Evolutionary conservation across 805 yeast genomes (phyloP).

Genomic region (Kockiozyma suomiensis): DNA sequence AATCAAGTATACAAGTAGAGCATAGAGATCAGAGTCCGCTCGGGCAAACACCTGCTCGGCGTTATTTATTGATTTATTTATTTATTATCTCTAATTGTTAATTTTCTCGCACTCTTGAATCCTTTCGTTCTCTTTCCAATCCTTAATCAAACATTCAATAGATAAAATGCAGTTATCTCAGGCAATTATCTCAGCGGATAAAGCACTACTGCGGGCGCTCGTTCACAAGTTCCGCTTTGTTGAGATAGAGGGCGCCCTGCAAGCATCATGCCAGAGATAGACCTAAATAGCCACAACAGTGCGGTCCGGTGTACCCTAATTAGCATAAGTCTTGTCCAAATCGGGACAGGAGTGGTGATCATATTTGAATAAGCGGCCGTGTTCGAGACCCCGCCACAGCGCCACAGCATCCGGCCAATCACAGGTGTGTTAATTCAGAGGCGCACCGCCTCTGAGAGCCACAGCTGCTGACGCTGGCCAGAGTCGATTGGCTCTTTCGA

Average conservation of each 20-base stretch:
- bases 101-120: too few species aligned
- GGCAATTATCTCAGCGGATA: too few species aligned
- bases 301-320: background rate
- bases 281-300: background rate
- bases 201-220: too few species aligned
- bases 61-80: too few species aligned
- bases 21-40: too few species aligned
- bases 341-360: background rate
- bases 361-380: background rate
- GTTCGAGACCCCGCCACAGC: slow-evolving; percentile 6
- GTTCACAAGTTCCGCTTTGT: too few species aligned
- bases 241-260: too few species aligned
- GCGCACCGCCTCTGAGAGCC: slow-evolving; percentile 1
- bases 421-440: background rate
- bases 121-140: too few species aligned
- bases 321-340: background rate
- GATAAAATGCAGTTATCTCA: background rate
- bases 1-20: too few species aligned
- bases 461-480: background rate
- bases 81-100: too few species aligned
- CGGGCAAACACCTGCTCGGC: too few species aligned
- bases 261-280: background rate
- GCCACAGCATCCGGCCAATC: slow-evolving; percentile 9
- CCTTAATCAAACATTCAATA: too few species aligned
- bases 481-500: background rate